phyloP scores from a whole-genome alignment of 2,329 filamentous ascomycete genomes.

The Orbilia oligospora region DNA sequence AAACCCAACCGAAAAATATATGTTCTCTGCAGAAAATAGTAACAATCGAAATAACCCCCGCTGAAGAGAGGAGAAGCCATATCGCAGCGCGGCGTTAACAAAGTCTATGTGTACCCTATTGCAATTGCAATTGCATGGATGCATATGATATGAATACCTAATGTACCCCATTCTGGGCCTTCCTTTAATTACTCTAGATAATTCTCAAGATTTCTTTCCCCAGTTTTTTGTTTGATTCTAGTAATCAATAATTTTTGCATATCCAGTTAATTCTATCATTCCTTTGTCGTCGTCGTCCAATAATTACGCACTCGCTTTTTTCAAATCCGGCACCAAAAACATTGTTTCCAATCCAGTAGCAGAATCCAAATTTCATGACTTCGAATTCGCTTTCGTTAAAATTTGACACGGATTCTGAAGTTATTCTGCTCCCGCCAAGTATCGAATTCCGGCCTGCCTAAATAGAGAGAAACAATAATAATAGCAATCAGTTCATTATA shows the following conservation, averaged over 20 bases:
- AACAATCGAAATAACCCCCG: constrained; percentile 35
- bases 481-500: constrained; percentile 32
- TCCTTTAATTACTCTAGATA: constrained; percentile 49
- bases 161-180: constrained; percentile 33
- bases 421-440: constrained; percentile 23
- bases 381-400: constrained; percentile 27
- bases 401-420: constrained; percentile 35
- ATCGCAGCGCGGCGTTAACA: constrained; percentile 41
- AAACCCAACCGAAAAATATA: constrained; percentile 8
- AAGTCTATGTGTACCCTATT: constrained; percentile 39
- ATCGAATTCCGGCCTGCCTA: constrained; percentile 36
- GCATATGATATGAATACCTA: constrained; percentile 9
- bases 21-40: constrained; percentile 18
- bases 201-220: constrained; percentile 40
- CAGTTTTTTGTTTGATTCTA: constrained; percentile 22
- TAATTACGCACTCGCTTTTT: constrained; percentile 8
- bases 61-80: constrained; percentile 23
- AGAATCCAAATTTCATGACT: constrained; percentile 24
- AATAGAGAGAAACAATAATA: constrained; percentile 3
- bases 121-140: constrained; percentile 14
- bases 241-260: constrained; percentile 31
- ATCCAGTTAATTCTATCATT: constrained; percentile 25
- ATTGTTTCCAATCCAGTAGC: not conserved
- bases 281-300: constrained; percentile 11
- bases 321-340: constrained; percentile 14